These are phyloP conservation scores for Pugionium cornutum DNA, from an alignment of 345 rosid genomes.

Conservation along the genomic window DNA sequence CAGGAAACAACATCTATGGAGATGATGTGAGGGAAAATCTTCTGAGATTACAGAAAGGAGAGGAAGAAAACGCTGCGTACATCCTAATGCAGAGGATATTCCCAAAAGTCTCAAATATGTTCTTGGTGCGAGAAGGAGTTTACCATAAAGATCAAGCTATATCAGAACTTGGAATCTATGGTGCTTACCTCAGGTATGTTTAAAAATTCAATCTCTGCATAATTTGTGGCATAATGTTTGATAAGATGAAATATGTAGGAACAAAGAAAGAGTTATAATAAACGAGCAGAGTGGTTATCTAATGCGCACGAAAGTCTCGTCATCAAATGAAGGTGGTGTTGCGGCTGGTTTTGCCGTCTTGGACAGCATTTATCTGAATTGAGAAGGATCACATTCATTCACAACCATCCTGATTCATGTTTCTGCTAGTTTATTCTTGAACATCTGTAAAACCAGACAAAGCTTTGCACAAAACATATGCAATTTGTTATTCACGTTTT, in stretches of 20 bases:
- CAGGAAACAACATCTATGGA: constrained; percentile 87
- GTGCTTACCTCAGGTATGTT: constrained; percentile 79
- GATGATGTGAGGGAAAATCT: constrained; percentile 78
- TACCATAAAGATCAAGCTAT: constrained; percentile 66
- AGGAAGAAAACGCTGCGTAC: constrained; percentile 80
- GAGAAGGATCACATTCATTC: constrained; percentile 30
- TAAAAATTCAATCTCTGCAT: background rate
- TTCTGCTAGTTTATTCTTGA: too few species aligned
- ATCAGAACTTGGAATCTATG: constrained; percentile 89
- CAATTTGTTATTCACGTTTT: too few species aligned
- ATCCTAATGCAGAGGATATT: constrained; percentile 98
- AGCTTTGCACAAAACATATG: too few species aligned
- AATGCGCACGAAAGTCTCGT: constrained; percentile 81
- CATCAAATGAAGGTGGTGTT: constrained; percentile 97
- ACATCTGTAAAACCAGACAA: too few species aligned
- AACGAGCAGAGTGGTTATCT: constrained; percentile 84
- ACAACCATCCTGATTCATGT: too few species aligned
- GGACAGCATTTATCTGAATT: constrained; percentile 84
- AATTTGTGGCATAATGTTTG: constrained; percentile 12
- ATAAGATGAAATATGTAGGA: constrained; percentile 51
- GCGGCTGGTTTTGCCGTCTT: constrained; percentile 91
- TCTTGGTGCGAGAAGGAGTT: constrained; percentile 76
- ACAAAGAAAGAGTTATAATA: constrained; percentile 69
- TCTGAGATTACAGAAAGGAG: constrained; percentile 56
- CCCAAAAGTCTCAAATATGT: constrained; percentile 60